Conservation (phyloP, 2,329 filamentous ascomycete species). For the Colletotrichum tamarilloi region DNA sequence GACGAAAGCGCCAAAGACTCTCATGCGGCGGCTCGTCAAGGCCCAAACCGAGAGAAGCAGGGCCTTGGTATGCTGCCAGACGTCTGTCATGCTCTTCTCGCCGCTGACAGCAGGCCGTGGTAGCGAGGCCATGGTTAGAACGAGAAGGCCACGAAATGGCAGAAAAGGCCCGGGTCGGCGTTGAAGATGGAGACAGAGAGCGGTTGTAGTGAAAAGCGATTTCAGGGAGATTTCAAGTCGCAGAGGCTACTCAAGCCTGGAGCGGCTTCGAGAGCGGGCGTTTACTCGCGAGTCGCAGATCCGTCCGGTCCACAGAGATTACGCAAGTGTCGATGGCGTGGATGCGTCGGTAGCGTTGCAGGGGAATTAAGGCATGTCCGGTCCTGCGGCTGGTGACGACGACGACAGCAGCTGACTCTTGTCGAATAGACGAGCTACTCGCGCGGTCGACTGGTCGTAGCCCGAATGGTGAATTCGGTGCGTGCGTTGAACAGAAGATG, state of each 20-base stretch:
- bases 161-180: neutral
- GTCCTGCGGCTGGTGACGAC: neutral
- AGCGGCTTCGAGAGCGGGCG: conserved; percentile 8
- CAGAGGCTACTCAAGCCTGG: neutral
- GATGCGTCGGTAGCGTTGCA: conserved; percentile 19
- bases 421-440: conserved; percentile 14
- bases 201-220: neutral
- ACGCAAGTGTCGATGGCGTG: conserved; percentile 22
- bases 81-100: conserved; percentile 38
- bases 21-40: conserved; percentile 48
- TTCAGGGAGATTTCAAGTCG: neutral
- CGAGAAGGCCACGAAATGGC: neutral
- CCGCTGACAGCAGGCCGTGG: conserved; percentile 1
- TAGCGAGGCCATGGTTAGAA: conserved; percentile 21
- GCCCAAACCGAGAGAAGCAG: conserved; percentile 44
- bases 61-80: conserved; percentile 38
- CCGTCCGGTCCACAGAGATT: conserved; percentile 15
- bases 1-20: conserved; percentile 42
- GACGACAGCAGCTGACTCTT: conserved; percentile 1
- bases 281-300: conserved; percentile 12
- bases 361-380: conserved; percentile 16
- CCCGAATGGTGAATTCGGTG: neutral
- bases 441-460: conserved; percentile 1
- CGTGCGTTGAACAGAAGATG: neutral
- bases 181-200: neutral